These are phyloP conservation scores for Fusarium siculi DNA, from an alignment of 2,329 filamentous ascomycete genomes.

Conservation along the genomic window DNA sequence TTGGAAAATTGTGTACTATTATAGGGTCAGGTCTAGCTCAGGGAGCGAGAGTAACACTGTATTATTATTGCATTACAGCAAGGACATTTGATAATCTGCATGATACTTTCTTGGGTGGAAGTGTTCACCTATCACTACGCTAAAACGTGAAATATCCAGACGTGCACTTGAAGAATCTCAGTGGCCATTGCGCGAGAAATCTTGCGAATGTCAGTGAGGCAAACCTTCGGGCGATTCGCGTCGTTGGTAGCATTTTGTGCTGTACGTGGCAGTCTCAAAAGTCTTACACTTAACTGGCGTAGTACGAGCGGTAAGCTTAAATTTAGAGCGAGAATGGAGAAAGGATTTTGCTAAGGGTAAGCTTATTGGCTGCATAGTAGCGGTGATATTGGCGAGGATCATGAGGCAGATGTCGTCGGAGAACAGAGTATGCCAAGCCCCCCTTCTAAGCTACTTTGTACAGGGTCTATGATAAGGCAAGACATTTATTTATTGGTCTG, in stretches of 20 bases:
- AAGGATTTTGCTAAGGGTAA: neutral
- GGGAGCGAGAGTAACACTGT: neutral
- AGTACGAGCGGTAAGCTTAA: neutral
- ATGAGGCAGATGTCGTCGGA: neutral
- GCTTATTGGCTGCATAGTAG: neutral
- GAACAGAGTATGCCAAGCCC: neutral
- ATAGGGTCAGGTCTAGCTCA: neutral
- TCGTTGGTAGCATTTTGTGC: neutral
- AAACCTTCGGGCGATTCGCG: neutral
- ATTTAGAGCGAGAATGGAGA: too few species aligned
- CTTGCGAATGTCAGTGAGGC: too few species aligned
- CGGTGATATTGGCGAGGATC: neutral
- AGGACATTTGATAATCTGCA: too few species aligned
- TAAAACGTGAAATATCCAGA: neutral
- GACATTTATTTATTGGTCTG: neutral
- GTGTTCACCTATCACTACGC: neutral
- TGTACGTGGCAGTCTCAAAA: neutral
- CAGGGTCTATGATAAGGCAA: neutral
- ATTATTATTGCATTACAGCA: neutral
- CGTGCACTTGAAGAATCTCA: fast-evolving
- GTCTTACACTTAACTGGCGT: neutral
- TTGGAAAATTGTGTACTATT: neutral
- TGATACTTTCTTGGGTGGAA: fast-evolving
- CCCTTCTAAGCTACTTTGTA: neutral
- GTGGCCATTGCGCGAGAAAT: fast-evolving